phyloP scores from a whole-genome alignment of 768 basidiomycete species.

The Chlorophyllum brunneum region DNA sequence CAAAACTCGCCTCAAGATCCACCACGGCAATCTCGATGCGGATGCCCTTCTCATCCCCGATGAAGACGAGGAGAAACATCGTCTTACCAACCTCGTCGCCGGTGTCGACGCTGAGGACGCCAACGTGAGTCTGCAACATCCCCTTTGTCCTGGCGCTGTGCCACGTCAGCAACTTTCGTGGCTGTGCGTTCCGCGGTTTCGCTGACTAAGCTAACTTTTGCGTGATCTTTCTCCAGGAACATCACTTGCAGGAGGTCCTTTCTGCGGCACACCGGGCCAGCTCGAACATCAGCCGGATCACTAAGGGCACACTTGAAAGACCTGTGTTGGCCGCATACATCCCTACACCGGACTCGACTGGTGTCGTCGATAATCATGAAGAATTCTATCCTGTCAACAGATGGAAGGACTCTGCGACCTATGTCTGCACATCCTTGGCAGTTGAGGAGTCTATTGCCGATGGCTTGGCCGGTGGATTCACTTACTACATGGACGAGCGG shows the following conservation, averaged over 20 bases:
- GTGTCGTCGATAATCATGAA: slow-evolving; percentile 73
- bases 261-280: slow-evolving; percentile 37
- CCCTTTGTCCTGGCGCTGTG: slow-evolving; percentile 25
- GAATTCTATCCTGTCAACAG: slow-evolving; percentile 63
- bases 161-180: slow-evolving; percentile 41
- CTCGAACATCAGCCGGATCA: slow-evolving; percentile 9
- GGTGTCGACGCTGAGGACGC: slow-evolving; percentile 93
- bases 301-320: slow-evolving; percentile 31
- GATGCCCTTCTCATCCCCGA: slow-evolving; percentile 80
- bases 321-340: slow-evolving; percentile 64
- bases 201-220: slow-evolving; percentile 42
- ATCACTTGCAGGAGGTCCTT: slow-evolving; percentile 49
- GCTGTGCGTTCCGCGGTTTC: slow-evolving; percentile 48
- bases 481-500: slow-evolving; percentile 94
- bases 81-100: slow-evolving; percentile 69
- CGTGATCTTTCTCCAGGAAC: slow-evolving; percentile 39
- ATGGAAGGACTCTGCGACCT: slow-evolving; percentile 78
- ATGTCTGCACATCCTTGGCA: slow-evolving; percentile 79
- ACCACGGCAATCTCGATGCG: slow-evolving; percentile 77
- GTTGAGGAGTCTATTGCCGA: slow-evolving; percentile 69
- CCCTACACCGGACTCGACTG: slow-evolving; percentile 89
- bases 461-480: slow-evolving; percentile 70
- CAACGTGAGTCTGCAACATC: slow-evolving; percentile 63
- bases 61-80: slow-evolving; percentile 81
- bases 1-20: slow-evolving; percentile 85